Conservation (phyloP, 257 asterid genomes). For the Ligustrum vulgare region DNA sequence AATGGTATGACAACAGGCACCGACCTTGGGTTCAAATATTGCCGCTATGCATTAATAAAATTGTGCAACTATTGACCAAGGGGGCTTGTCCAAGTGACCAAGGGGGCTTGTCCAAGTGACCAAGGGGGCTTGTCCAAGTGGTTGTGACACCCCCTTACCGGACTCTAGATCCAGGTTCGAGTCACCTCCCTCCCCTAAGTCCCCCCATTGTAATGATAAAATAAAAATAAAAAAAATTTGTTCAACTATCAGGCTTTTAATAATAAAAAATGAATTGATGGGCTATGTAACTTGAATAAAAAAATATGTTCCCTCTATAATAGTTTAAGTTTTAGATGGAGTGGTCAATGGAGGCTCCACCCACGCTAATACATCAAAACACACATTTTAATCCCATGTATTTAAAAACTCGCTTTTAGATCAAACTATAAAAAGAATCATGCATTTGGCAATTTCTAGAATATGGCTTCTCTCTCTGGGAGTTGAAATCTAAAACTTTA, state of each 20-base stretch:
- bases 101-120: too few relatives aligned
- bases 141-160: too few relatives aligned
- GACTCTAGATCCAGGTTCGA: too few relatives aligned
- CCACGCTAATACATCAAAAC: neutral
- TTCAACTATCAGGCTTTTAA: neutral
- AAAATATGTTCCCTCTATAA: neutral
- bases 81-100: too few relatives aligned
- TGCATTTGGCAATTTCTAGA: too few relatives aligned
- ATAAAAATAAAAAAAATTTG: neutral
- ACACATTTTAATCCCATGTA: neutral
- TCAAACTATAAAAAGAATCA: too few relatives aligned
- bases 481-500: slow-evolving; percentile 6
- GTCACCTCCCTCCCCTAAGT: too few relatives aligned
- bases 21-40: neutral
- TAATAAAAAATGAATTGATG: neutral
- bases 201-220: too few relatives aligned
- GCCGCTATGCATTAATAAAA: neutral
- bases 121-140: too few relatives aligned
- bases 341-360: neutral
- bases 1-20: neutral
- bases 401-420: neutral
- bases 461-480: neutral
- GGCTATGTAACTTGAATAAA: neutral
- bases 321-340: neutral
- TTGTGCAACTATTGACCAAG: too few relatives aligned